phyloP scores from a whole-genome alignment of 345 rosid genomes.

The Populus ilicifolia region DNA sequence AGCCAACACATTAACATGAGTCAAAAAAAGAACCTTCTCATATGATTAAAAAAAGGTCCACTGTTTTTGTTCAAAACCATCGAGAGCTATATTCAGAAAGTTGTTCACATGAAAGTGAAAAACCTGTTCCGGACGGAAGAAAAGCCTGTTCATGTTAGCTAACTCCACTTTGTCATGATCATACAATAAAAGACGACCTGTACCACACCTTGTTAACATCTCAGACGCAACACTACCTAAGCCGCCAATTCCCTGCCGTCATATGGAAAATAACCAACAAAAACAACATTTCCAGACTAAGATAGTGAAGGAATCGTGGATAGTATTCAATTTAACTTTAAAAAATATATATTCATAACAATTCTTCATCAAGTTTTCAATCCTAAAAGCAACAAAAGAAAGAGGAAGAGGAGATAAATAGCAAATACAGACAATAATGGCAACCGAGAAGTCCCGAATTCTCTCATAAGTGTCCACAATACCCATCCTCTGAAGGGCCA shows the following conservation, averaged over 20 bases:
- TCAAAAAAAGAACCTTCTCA: no score
- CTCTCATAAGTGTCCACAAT: constrained; percentile 87
- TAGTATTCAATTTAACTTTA: no score
- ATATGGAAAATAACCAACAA: constrained; percentile 7
- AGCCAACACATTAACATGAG: no score
- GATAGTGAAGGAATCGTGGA: no score
- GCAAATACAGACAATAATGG: constrained; percentile 67
- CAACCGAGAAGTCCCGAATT: constrained; percentile 83
- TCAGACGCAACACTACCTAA: constrained; percentile 99
- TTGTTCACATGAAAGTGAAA: no score
- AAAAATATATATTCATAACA: no score
- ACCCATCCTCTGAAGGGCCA: constrained; percentile 99
- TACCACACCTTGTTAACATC: constrained; percentile 96
- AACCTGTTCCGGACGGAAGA: constrained; percentile 27
- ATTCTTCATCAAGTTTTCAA: neutral
- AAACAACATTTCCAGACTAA: no score
- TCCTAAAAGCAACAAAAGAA: neutral
- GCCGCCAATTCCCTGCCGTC: constrained; percentile 84
- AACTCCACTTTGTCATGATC: constrained; percentile 94
- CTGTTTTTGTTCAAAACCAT: no score
- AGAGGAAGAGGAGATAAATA: constrained; percentile 35
- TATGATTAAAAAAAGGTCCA: no score
- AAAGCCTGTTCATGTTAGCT: constrained; percentile 95
- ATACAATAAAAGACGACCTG: constrained; percentile 90
- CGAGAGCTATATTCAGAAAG: no score